These are phyloP conservation scores for Oemleria cerasiformis DNA, from an alignment of 306 rosid genomes.

Conservation along the genomic window DNA sequence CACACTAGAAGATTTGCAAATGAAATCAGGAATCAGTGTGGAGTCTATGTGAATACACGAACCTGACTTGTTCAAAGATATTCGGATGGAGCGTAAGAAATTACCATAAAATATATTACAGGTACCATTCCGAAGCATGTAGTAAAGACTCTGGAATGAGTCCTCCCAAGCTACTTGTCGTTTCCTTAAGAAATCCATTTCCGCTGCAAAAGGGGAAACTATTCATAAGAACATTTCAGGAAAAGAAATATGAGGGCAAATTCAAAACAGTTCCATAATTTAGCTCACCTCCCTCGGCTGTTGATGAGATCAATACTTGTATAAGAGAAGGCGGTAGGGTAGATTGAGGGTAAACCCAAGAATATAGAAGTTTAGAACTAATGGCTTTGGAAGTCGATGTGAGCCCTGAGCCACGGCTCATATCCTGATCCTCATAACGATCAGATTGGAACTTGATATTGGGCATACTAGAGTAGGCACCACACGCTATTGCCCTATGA, in stretches of 20 bases:
- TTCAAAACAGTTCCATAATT: not conserved
- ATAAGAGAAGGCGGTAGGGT: slow-evolving; percentile 57
- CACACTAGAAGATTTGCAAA: slow-evolving; percentile 50
- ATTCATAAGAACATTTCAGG: slow-evolving; percentile 15
- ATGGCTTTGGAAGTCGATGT: slow-evolving; percentile 33
- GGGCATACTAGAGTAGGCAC: slow-evolving; percentile 34
- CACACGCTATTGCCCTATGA: slow-evolving; percentile 40
- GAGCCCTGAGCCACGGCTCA: slow-evolving; percentile 26
- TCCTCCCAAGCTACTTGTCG: slow-evolving; percentile 85
- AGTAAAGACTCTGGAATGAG: slow-evolving; percentile 85
- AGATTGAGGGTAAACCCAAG: slow-evolving; percentile 96
- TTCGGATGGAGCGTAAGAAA: slow-evolving; percentile 9
- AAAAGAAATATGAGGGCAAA: not conserved
- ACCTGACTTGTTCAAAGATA: slow-evolving; percentile 19
- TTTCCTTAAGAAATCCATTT: slow-evolving; percentile 65
- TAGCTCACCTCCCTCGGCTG: slow-evolving; percentile 57
- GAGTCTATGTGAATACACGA: not conserved
- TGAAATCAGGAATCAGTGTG: slow-evolving; percentile 8
- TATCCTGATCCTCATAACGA: slow-evolving; percentile 32
- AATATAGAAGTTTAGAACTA: slow-evolving; percentile 46
- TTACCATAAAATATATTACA: slow-evolving; percentile 91
- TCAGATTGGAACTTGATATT: slow-evolving; percentile 26
- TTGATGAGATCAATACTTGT: slow-evolving; percentile 63
- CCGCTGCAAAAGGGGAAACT: slow-evolving; percentile 39
- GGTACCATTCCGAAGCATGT: slow-evolving; percentile 68